Evolutionary conservation across 805 yeast genomes (phyloP).

Genomic region (Teunomyces funiuensis): DNA sequence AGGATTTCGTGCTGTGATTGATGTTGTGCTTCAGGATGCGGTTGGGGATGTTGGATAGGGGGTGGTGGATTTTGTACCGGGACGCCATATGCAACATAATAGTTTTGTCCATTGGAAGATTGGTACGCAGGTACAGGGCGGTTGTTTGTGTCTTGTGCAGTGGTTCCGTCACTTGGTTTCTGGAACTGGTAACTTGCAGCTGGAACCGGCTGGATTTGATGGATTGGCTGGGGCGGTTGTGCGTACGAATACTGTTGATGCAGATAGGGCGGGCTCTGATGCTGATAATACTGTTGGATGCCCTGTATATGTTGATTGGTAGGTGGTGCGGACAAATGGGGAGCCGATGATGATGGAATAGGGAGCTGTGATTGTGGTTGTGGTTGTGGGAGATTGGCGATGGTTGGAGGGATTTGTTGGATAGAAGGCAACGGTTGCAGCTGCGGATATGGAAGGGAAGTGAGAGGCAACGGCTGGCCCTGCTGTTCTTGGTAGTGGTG

Average conservation of each 20-base stretch:
- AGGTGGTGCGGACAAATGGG: background rate
- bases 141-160: background rate
- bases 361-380: no score
- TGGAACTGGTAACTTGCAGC: no score
- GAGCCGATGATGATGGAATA: background rate
- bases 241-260: conserved; percentile 4
- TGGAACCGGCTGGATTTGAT: conserved; percentile 4
- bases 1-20: background rate
- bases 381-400: conserved; percentile 5
- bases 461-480: background rate
- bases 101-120: background rate
- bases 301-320: conserved; percentile 1
- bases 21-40: background rate
- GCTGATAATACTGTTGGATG: background rate
- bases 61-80: conserved; percentile 1
- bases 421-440: conserved; percentile 7
- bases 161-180: background rate
- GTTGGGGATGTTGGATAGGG: background rate
- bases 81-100: background rate
- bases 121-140: background rate
- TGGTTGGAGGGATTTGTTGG: conserved; percentile 9
- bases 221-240: conserved; percentile 2
- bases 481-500: background rate
- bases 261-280: background rate
- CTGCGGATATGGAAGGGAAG: conserved; percentile 1